Conservation (phyloP, 352 stramenopile genomes). For the Phytopythium aichiense region DNA sequence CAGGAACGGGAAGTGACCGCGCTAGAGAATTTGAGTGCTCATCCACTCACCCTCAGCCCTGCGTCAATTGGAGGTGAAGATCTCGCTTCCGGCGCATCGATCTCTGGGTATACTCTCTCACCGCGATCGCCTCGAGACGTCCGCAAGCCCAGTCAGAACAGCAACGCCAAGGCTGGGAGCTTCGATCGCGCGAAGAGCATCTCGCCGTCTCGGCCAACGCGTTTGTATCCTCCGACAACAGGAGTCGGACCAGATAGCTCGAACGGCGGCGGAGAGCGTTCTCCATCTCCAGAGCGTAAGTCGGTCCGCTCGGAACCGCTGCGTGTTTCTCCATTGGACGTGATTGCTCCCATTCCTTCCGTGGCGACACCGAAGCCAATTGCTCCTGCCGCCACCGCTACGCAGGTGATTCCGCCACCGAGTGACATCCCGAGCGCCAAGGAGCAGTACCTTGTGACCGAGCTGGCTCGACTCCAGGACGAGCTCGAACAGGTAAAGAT, state of each 20-base stretch:
- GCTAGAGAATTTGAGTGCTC: constrained; percentile 36
- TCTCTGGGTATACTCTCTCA: not conserved
- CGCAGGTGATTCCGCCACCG: not conserved
- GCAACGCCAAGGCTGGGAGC: not conserved
- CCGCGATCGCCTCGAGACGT: constrained; percentile 1
- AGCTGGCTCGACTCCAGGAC: constrained; percentile 26
- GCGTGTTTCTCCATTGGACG: constrained; percentile 1
- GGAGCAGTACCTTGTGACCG: constrained; percentile 25
- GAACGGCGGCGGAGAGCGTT: not conserved
- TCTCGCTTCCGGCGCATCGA: not conserved
- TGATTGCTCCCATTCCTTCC: not conserved
- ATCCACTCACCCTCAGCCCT: constrained; percentile 19
- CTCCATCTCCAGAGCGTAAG: not conserved
- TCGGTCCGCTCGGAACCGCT: not conserved
- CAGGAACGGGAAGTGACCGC: constrained; percentile 47
- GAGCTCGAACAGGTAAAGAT: constrained; percentile 20
- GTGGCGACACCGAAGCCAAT: not conserved
- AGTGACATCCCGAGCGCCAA: constrained; percentile 9
- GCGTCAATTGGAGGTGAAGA: not conserved
- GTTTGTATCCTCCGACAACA: not conserved
- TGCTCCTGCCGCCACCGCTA: too few species aligned
- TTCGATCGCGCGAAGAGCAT: not conserved
- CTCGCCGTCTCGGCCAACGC: not conserved
- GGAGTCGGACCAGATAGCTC: not conserved
- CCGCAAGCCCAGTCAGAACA: constrained; percentile 6